phyloP scores from a whole-genome alignment of 768 basidiomycete genomes.

The Bullera alba region DNA sequence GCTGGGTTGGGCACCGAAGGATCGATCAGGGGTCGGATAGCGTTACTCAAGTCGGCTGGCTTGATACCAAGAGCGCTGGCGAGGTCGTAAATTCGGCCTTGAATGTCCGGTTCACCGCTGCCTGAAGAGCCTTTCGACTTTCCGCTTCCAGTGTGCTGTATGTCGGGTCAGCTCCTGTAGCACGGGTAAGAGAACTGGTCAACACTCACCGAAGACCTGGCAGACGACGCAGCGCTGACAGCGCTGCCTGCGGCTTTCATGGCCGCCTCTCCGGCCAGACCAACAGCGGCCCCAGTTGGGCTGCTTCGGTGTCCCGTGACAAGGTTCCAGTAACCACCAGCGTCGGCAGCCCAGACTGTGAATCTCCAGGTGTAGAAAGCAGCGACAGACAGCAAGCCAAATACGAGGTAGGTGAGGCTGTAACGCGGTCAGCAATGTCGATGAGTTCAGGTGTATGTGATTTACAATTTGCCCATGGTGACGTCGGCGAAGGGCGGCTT shows the following conservation, averaged over 20 bases:
- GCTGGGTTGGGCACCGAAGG: conserved; percentile 42
- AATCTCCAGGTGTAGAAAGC: conserved; percentile 43
- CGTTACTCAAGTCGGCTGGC: conserved; percentile 40
- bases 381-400: conserved; percentile 27
- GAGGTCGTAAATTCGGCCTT: conserved; percentile 38
- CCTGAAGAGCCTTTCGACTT: not conserved
- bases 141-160: not conserved
- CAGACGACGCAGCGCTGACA: too few species aligned
- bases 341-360: conserved; percentile 41
- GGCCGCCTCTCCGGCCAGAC: conserved; percentile 11
- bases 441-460: not conserved
- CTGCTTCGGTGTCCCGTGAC: conserved; percentile 30
- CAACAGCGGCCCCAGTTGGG: conserved; percentile 11
- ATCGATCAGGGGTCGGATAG: conserved; percentile 44
- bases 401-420: conserved; percentile 41
- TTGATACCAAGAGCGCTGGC: conserved; percentile 38
- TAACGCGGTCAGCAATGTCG: not conserved
- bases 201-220: too few species aligned
- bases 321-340: conserved; percentile 45
- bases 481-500: conserved; percentile 42
- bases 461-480: conserved; percentile 42
- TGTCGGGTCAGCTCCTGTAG: not conserved
- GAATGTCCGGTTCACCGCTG: conserved; percentile 19
- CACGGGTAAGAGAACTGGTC: too few species aligned
- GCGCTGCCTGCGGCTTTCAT: conserved; percentile 2